Conservation (phyloP, 176 grass and related monocot genomes). For the Hyparrhenia diplandra region DNA sequence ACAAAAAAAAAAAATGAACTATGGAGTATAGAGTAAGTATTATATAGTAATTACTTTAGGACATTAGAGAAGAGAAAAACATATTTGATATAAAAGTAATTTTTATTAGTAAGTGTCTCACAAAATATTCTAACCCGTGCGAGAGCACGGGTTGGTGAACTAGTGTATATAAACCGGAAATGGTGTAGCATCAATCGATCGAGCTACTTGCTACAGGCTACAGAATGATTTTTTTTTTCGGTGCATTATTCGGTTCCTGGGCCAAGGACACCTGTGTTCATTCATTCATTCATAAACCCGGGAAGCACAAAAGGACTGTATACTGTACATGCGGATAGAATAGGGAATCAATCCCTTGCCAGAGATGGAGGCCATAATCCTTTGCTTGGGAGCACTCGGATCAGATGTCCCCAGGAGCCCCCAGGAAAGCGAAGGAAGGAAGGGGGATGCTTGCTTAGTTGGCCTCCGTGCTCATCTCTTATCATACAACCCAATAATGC, state of each 20-base stretch:
- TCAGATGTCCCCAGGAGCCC: conserved; percentile 4
- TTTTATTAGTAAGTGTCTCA: no score
- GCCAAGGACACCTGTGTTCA: conserved; percentile 12
- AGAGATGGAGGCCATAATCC: background rate
- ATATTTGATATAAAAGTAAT: no score
- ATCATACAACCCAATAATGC: conserved; percentile 22
- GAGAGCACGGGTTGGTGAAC: no score
- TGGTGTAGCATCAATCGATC: background rate
- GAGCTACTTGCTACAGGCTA: background rate
- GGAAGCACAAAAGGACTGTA: background rate
- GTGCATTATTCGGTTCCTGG: background rate
- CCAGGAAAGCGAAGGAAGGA: background rate
- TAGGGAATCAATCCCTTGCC: background rate
- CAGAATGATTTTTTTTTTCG: background rate
- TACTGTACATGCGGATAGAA: background rate
- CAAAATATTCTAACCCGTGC: no score
- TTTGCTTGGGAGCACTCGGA: conserved; percentile 18
- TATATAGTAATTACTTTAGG: no score
- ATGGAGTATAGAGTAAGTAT: no score
- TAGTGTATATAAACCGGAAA: background rate
- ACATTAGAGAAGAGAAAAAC: no score
- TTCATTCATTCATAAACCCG: background rate
- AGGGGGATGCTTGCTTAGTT: conserved; percentile 14
- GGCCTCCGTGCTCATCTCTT: background rate
- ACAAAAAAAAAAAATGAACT: no score